These are phyloP conservation scores for Spiraea crenata DNA, from an alignment of 331 rosid genomes.

Conservation along the genomic window DNA sequence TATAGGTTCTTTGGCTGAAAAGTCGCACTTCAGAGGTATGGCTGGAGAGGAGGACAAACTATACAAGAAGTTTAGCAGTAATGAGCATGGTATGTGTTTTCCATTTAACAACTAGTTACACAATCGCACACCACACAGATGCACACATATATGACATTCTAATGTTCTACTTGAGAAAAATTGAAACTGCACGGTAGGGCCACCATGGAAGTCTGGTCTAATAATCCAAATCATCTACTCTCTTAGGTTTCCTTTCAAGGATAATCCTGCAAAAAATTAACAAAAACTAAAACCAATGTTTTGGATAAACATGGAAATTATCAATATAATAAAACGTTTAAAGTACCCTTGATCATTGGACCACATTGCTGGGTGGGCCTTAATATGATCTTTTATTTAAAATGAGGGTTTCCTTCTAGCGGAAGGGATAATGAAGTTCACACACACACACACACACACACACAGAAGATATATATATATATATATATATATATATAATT, in stretches of 20 bases:
- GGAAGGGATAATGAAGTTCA: too few relatives aligned
- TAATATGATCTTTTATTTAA: too few relatives aligned
- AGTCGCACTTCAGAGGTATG: conserved; percentile 97
- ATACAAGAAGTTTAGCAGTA: conserved; percentile 97
- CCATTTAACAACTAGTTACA: not conserved
- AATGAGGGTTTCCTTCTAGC: too few relatives aligned
- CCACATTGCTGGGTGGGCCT: not conserved
- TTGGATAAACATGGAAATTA: not conserved
- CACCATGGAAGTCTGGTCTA: not conserved
- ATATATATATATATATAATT: too few relatives aligned
- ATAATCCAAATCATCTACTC: not conserved
- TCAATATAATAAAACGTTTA: not conserved
- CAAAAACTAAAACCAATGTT: not conserved
- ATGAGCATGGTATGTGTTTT: conserved; percentile 88
- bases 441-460: too few relatives aligned
- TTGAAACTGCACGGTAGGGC: not conserved
- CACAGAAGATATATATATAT: too few relatives aligned
- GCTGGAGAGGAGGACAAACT: conserved; percentile 98
- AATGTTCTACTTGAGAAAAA: not conserved
- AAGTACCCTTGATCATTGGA: too few relatives aligned
- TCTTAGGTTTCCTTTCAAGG: not conserved
- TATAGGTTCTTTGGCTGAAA: conserved; percentile 96
- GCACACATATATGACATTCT: not conserved
- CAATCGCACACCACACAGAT: not conserved
- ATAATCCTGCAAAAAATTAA: not conserved